phyloP scores from a whole-genome alignment of 768 basidiomycete species.

The Podaxis sp. region DNA sequence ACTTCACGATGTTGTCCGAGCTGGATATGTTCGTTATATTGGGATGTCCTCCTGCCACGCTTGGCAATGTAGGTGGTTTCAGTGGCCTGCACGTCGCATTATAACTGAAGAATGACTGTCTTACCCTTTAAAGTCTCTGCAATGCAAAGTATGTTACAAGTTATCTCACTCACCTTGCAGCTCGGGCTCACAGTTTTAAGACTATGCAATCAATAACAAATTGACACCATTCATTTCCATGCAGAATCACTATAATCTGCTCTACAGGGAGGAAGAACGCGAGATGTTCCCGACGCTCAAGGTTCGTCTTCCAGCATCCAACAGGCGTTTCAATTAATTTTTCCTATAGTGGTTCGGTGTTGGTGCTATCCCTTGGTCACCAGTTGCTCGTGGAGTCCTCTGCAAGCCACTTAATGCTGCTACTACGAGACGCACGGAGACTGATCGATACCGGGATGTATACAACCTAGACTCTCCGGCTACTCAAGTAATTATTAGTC shows the following conservation, averaged over 20 bases:
- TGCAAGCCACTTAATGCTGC: slow-evolving; percentile 39
- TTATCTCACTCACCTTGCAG: too few species aligned
- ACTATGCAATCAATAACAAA: slow-evolving; percentile 59
- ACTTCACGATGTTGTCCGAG: slow-evolving; percentile 62
- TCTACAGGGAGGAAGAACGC: slow-evolving; percentile 66
- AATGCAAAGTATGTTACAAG: slow-evolving; percentile 48
- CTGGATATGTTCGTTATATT: slow-evolving; percentile 61
- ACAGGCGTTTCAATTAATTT: neutral
- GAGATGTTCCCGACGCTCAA: slow-evolving; percentile 62
- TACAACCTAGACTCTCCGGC: slow-evolving; percentile 24
- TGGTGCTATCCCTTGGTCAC: slow-evolving; percentile 60
- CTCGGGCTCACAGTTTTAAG: slow-evolving; percentile 26
- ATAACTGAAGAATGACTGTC: neutral
- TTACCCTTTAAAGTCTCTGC: slow-evolving; percentile 35
- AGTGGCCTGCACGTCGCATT: neutral
- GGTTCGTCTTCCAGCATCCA: slow-evolving; percentile 24
- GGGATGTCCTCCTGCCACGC: slow-evolving; percentile 59
- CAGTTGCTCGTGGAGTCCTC: slow-evolving; percentile 53
- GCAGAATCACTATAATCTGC: slow-evolving; percentile 63
- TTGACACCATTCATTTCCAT: slow-evolving; percentile 64
- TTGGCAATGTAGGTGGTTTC: slow-evolving; percentile 45
- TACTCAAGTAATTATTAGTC: slow-evolving; percentile 35
- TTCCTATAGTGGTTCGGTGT: slow-evolving; percentile 45
- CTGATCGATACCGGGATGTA: slow-evolving; percentile 29
- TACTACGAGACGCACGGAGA: slow-evolving; percentile 38